Conservation (phyloP, 2,329 filamentous ascomycete genomes). For the Beauveria sp. region DNA sequence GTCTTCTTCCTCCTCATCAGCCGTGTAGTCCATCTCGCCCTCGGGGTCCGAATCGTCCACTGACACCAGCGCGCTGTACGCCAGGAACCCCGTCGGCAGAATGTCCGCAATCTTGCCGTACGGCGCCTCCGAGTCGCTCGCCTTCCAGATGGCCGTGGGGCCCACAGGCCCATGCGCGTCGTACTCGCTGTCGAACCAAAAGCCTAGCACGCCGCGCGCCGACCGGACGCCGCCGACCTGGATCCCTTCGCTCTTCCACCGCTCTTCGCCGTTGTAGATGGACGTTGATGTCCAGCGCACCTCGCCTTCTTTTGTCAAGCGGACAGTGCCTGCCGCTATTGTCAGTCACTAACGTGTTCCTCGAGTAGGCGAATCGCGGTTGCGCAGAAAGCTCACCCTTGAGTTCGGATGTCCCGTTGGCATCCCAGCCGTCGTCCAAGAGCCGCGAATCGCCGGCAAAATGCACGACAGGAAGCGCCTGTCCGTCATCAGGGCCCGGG, state of each 20-base stretch:
- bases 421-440: constrained; percentile 58
- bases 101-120: constrained; percentile 22
- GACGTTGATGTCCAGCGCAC: constrained; percentile 68
- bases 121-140: constrained; percentile 40
- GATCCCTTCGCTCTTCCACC: constrained; percentile 71
- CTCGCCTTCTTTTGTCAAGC: constrained; percentile 61
- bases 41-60: constrained; percentile 16
- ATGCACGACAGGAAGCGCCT: constrained; percentile 56
- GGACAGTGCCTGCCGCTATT: constrained; percentile 45
- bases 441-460: constrained; percentile 57
- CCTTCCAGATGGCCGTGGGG: constrained; percentile 73
- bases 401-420: constrained; percentile 60
- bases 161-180: constrained; percentile 63
- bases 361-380: not conserved
- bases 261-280: constrained; percentile 54
- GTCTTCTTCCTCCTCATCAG: constrained; percentile 24
- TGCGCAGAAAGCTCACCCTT: constrained; percentile 40
- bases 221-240: constrained; percentile 63
- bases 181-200: constrained; percentile 43
- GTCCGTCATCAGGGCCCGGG: constrained; percentile 50
- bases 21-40: constrained; percentile 20
- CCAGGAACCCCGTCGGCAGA: constrained; percentile 23
- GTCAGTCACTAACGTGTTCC: constrained; percentile 17
- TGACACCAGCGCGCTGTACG: constrained; percentile 18
- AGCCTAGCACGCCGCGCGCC: constrained; percentile 48